Base-by-base conservation (phyloP, 306 rosid species). In the Quercus robur region DNA sequence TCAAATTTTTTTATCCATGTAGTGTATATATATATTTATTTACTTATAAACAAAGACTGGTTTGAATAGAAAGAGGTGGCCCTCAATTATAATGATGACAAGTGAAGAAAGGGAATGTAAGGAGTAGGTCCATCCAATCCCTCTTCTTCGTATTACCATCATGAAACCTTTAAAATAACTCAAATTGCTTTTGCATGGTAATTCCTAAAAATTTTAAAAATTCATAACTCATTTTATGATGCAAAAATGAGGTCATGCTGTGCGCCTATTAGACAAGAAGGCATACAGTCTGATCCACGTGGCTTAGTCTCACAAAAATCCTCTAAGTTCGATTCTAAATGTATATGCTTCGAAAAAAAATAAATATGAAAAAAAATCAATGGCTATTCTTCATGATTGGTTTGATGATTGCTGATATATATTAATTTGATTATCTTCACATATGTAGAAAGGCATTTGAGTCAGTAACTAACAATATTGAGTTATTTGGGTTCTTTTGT, bases 191-290 rank as follows among this genome's bases (percentile, higher is more conserved):
- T 75, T 75, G 38, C 74, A 33, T 64, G 13, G 71, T 57, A 51
- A 3, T 75, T 56, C 17, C 71, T 10, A 66, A 76, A 72, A 5
- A 6, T 18, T 15, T 67, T 2, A 6, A 17, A 75, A 67, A 58
- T 59, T 73, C 80, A 66, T n/a, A 72, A 44, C 11, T n/a, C 10
- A 11, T n/a, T 80, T 52, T 19, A 81, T 89, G 88, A 88, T 62
- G 90, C 78, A 78, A 81, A 78, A 33, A 55, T 88, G 85, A 85
- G 81, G 86, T 91, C 94, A 89, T 77, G 88, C 88, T 88, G 38
- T 78, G 85, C 85, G 73, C 63, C 79, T 54, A 54, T 75, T 80
- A 7, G 28, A 4, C 17, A 67, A 33, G 72, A 23, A n/a, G 52
- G 70, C 72, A 77, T 58, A 17, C 26, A 21, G 83, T 75, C 55